Evolutionary conservation across 2,329 filamentous ascomycete species (phyloP).

Genomic region (Chaetomium globosum): DNA sequence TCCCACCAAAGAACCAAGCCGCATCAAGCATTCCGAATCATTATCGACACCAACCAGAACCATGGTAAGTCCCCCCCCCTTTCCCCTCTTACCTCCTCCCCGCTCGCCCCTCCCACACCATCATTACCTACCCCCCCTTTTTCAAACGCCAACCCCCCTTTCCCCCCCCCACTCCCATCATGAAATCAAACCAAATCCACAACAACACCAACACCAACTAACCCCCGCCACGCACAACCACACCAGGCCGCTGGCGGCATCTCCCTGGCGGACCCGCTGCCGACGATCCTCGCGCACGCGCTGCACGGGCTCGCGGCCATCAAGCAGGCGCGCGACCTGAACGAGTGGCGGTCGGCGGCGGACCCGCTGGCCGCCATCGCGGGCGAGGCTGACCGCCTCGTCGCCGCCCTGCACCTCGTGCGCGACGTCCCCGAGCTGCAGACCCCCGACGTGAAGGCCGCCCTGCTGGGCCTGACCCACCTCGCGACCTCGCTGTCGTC

Average conservation of each 20-base stretch:
- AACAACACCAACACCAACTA: neutral
- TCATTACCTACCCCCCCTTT: neutral
- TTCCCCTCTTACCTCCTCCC: neutral
- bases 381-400: conserved; percentile 15
- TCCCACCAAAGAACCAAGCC: neutral
- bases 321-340: conserved; percentile 5
- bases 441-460: conserved; percentile 15
- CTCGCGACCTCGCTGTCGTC: conserved; percentile 10
- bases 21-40: neutral
- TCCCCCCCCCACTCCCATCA: neutral
- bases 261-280: conserved; percentile 6
- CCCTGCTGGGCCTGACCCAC: conserved; percentile 12
- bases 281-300: conserved; percentile 15
- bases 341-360: conserved; percentile 15
- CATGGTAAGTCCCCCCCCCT: neutral
- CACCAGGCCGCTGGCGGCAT: neutral
- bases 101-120: neutral
- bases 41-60: neutral
- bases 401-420: conserved; percentile 18
- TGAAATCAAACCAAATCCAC: neutral
- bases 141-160: neutral
- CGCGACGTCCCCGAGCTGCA: conserved; percentile 16
- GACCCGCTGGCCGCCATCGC: conserved; percentile 22
- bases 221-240: neutral
- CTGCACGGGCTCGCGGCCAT: conserved; percentile 17